Evolutionary conservation across 1,284 basidiomycete genomes (phyloP).

Genomic region (Lignosus rhinocerotis): DNA sequence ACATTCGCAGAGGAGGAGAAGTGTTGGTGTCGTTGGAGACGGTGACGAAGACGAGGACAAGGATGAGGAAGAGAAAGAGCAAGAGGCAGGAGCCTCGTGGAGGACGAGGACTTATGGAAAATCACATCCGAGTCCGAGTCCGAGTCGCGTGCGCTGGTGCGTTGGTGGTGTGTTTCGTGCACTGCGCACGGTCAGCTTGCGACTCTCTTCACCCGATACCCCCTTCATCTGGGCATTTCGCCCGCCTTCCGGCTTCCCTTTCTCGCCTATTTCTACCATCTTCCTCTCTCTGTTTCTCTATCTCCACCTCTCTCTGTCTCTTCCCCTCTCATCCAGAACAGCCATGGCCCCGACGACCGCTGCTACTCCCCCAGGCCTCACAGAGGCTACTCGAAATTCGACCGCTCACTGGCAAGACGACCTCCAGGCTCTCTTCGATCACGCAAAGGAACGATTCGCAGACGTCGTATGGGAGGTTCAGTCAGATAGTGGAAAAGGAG

Average conservation of each 20-base stretch:
- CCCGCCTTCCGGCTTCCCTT: conserved; percentile 5
- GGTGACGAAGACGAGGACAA: neutral
- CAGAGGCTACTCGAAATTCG: conserved; percentile 63
- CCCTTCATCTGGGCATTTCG: conserved; percentile 6
- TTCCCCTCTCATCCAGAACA: neutral
- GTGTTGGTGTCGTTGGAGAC: neutral
- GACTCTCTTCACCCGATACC: conserved; percentile 14
- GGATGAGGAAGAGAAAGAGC: neutral
- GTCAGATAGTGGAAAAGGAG: conserved; percentile 44
- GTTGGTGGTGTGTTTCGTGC: neutral
- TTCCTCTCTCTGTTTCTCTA: conserved; percentile 3
- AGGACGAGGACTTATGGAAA: neutral
- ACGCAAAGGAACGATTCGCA: conserved; percentile 85
- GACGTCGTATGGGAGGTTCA: conserved; percentile 88
- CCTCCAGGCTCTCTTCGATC: conserved; percentile 71
- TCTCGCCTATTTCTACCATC: conserved; percentile 1
- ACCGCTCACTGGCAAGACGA: conserved; percentile 76
- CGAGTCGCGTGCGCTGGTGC: neutral
- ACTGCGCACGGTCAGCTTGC: neutral
- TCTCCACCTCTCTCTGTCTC: neutral
- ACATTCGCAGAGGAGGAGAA: neutral
- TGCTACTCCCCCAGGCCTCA: conserved; percentile 52
- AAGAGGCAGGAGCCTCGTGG: conserved; percentile 10
- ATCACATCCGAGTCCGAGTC: no score
- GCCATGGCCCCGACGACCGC: conserved; percentile 27